Base-by-base conservation (phyloP, 169 alveolate species). In the Eimeria tenella region DNA sequence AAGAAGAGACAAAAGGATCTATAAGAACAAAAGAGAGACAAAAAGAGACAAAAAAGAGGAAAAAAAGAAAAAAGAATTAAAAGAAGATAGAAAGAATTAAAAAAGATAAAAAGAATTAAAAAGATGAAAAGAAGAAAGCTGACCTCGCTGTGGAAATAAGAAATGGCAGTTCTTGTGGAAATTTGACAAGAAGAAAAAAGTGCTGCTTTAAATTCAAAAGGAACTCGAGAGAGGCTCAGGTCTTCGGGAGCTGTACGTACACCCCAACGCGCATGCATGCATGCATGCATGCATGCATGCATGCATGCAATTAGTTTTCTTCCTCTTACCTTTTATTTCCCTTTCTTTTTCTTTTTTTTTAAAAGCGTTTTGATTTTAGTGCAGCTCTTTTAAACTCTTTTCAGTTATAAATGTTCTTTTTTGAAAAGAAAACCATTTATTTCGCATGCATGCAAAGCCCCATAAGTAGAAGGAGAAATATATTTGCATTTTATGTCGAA, bases 111-210 rank as follows among this genome's bases (percentile, higher is more conserved):
- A 81, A 42, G 21, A 81, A 52, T 13, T 19, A 56, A 60, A 56
- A 21, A 11, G 11, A 17, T 58, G 3, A 10, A 13, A 84, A 19
- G n/a, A 53, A 21, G 55, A 21, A 49, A 5, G 11, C 88, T 73
- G 19, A 89, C 94, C 25, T 73, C 49, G 3, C 75, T 52, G 21
- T 89, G 94, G 62, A 89, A 89, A 53, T 52, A 89, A 15, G 94
- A 70, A 10, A 89, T 89, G 13, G 88, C 50, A 21, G 58, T 62
- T 10, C 94, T 60, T 5, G 94, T 52, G 19, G 94, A 52, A 5
- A 75, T 62, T 60, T 81, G 77, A 71, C 94, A 89, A 7, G 94
- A 89, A 63, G 79, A 15, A 71, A 25, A 89, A n/a, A 89, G 79
- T 8, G 94, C 74, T 9, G 68, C 53, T 70, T 89, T 89, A 42